phyloP scores from a whole-genome alignment of 1,139 yeast species.

The Taphrina communis region DNA sequence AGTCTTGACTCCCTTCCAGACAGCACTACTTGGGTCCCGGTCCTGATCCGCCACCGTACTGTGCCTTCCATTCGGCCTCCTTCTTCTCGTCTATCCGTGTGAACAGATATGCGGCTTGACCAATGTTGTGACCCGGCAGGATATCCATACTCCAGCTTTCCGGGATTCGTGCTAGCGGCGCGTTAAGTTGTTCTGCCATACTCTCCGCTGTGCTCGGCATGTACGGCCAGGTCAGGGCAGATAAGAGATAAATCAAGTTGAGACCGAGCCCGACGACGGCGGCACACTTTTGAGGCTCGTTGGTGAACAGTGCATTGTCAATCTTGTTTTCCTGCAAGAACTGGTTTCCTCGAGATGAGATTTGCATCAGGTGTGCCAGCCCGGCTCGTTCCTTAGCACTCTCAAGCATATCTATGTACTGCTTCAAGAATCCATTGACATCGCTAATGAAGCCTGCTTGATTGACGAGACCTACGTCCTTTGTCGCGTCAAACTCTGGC shows the following conservation, averaged over 20 bases:
- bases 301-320: constrained; percentile 80
- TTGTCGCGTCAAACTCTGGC: constrained; percentile 63
- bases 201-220: constrained; percentile 82
- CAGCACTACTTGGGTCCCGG: constrained; percentile 3
- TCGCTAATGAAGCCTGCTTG: constrained; percentile 53
- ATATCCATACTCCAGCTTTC: constrained; percentile 69
- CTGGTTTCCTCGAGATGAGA: constrained; percentile 90
- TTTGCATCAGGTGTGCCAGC: constrained; percentile 85
- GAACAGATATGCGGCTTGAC: constrained; percentile 89
- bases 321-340: constrained; percentile 94
- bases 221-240: constrained; percentile 81
- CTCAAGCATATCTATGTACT: constrained; percentile 77
- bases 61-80: constrained; percentile 83
- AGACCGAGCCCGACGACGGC: constrained; percentile 92
- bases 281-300: constrained; percentile 79
- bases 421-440: constrained; percentile 64
- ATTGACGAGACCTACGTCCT: constrained; percentile 54
- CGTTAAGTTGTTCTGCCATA: constrained; percentile 79
- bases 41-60: constrained; percentile 67
- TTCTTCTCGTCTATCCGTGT: constrained; percentile 87
- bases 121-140: constrained; percentile 83
- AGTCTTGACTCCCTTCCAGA: too few species aligned
- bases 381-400: constrained; percentile 83
- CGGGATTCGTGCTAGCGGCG: constrained; percentile 77
- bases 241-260: constrained; percentile 81